These are phyloP conservation scores for Fusarium sp. DNA, from an alignment of 2,329 filamentous ascomycete species.

Conservation along the genomic window DNA sequence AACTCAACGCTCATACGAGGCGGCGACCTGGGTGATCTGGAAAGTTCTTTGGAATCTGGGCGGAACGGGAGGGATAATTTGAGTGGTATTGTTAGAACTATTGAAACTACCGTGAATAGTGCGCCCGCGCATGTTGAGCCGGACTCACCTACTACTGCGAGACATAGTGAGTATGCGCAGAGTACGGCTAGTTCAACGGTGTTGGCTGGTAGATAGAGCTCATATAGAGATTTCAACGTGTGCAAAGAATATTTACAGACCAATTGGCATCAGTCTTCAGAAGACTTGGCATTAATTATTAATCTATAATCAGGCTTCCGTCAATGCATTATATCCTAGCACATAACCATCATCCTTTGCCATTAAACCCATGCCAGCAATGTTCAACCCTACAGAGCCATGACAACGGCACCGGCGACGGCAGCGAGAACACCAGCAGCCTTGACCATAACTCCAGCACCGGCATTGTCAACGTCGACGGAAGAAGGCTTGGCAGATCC, in stretches of 20 bases:
- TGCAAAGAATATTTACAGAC: background rate
- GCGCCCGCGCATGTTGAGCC: background rate
- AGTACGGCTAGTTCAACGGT: slow-evolving; percentile 32
- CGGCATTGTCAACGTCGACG: background rate
- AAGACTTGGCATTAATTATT: background rate
- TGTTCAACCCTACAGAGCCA: background rate
- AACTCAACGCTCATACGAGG: slow-evolving; percentile 16
- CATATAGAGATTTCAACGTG: no score
- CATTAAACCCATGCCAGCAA: background rate
- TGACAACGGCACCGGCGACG: background rate
- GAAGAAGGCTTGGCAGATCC: background rate
- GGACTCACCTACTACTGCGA: background rate
- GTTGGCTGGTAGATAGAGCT: background rate
- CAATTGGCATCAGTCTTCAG: no score
- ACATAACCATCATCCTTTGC: background rate
- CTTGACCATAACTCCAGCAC: background rate
- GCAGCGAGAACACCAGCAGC: background rate
- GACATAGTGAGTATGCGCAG: slow-evolving; percentile 8
- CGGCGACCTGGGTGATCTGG: background rate
- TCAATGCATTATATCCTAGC: background rate
- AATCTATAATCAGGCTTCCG: background rate
- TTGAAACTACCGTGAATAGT: slow-evolving; percentile 34
- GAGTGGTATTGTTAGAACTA: slow-evolving; percentile 35
- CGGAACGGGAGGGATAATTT: slow-evolving; percentile 2
- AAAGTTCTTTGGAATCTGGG: background rate